Base-by-base conservation (phyloP, 768 basidiomycete genomes). In the Gautieria morchelliformis region DNA sequence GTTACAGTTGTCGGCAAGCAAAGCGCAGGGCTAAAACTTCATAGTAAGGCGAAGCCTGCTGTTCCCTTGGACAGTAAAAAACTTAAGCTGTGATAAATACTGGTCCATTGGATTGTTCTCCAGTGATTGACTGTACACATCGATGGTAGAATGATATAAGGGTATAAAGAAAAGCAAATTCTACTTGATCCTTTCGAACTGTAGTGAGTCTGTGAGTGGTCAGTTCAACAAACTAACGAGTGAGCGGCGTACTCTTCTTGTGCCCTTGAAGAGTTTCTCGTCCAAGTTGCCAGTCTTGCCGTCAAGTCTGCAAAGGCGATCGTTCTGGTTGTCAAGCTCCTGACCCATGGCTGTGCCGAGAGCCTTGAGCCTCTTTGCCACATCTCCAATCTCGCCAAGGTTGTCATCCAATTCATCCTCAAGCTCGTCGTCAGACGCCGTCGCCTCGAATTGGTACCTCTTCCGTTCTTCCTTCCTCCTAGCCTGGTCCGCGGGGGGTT, bases 381-480 rank as follows among this genome's bases (percentile, higher is more conserved):
- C 80, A 52, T 83, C 84, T 37, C 80, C 73, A 58, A 95, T 87
- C 69, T 95, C 93, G 67, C 89, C 84, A 24, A 99, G 73, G 68
- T 98, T 97, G 61, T 79, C 82, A 64, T 97, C 95, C 39, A 99
- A 65, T 71, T 98, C 93, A 63, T 97, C 87, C 72, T 99, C 95
- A 1, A 95, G 62, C 70, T 94, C 93, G 63, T 98, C 93, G 65
- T 99, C 95, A 6, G 87, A 90, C 3, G 79, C 90, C 39, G 82
- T 87, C 27, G 83, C 83, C 63, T 99, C 95, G 65, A 97, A 96
- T 71, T 97, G 93, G 68, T 82, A 98, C 37, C 89, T 81, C 64
- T 84, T 81, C 63, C 89, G 77, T 63, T 85, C 85, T 56, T 85
- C 88, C 70, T 84, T 83, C 63, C 78, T 73, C 10, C 72, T 71